Conservation (phyloP, 345 rosid genomes). For the Syzygium jambos region DNA sequence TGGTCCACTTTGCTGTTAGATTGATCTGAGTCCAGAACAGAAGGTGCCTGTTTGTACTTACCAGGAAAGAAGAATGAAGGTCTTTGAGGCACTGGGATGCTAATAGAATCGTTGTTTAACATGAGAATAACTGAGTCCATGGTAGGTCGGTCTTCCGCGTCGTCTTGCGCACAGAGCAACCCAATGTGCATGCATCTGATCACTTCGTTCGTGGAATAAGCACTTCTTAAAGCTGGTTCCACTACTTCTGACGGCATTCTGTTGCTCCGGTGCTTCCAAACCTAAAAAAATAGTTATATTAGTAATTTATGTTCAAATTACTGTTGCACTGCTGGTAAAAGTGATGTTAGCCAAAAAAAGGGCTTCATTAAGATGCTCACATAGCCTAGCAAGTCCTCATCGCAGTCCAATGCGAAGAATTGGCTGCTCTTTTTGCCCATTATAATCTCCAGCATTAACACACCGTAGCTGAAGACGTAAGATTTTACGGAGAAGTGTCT, state of each 20-base stretch:
- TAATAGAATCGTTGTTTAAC: conserved; percentile 9
- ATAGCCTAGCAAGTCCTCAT: conserved; percentile 3
- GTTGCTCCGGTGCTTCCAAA: conserved; percentile 15
- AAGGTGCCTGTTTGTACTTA: background rate
- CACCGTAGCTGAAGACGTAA: conserved; percentile 14
- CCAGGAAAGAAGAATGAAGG: conserved; percentile 28
- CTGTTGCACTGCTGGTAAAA: background rate
- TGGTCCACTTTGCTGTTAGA: background rate
- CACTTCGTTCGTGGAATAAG: conserved; percentile 3
- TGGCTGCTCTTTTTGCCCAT: conserved; percentile 10
- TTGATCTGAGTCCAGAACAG: background rate
- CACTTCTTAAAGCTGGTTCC: conserved; percentile 1
- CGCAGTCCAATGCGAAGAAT: background rate
- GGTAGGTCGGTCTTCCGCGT: conserved; percentile 5
- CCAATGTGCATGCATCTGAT: conserved; percentile 19
- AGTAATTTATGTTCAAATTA: background rate
- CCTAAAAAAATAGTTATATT: background rate
- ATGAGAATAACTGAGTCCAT: conserved; percentile 10
- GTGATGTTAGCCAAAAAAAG: background rate
- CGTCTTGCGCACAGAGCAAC: conserved; percentile 20
- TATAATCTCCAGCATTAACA: conserved; percentile 10
- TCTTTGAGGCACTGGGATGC: conserved; percentile 8
- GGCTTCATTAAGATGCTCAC: background rate
- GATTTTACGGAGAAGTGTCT: conserved; percentile 18
- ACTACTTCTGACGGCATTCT: conserved; percentile 2